phyloP scores from a whole-genome alignment of 148 eudicot species.

The Diospyros lotus region DNA sequence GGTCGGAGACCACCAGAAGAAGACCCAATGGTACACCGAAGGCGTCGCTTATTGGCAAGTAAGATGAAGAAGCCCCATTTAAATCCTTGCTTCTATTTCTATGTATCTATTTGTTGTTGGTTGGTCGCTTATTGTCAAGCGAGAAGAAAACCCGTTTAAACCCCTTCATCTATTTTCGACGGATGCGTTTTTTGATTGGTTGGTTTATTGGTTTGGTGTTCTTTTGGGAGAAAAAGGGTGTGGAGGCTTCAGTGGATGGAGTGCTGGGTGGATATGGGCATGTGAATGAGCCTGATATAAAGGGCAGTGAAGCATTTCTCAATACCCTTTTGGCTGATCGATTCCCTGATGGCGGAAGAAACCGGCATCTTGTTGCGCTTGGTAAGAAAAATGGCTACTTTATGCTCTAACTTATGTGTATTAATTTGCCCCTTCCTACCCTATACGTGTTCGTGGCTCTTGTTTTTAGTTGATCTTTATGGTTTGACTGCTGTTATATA shows the following conservation, averaged over 20 bases:
- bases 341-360: conserved; percentile 31
- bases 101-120: not conserved
- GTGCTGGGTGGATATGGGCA: conserved; percentile 88
- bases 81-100: not conserved
- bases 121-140: too few species aligned
- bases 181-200: not conserved
- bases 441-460: too few species aligned
- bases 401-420: not conserved
- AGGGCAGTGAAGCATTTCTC: conserved; percentile 70
- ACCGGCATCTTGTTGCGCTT: conserved; percentile 63
- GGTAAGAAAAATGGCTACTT: conserved; percentile 33
- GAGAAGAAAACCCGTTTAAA: not conserved
- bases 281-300: conserved; percentile 69
- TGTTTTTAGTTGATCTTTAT: not conserved
- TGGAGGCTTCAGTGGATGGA: conserved; percentile 91
- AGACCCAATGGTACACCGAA: conserved; percentile 63
- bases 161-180: not conserved
- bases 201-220: not conserved
- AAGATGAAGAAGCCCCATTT: not conserved
- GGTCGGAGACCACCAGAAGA: conserved; percentile 58
- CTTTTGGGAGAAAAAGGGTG: conserved; percentile 45
- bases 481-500: not conserved
- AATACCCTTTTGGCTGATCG: conserved; percentile 44
- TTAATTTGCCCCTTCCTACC: not conserved
- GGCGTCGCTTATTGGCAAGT: conserved; percentile 90